These are phyloP conservation scores for Leucosporidium scottii DNA, from an alignment of 768 basidiomycete species.

Conservation along the genomic window DNA sequence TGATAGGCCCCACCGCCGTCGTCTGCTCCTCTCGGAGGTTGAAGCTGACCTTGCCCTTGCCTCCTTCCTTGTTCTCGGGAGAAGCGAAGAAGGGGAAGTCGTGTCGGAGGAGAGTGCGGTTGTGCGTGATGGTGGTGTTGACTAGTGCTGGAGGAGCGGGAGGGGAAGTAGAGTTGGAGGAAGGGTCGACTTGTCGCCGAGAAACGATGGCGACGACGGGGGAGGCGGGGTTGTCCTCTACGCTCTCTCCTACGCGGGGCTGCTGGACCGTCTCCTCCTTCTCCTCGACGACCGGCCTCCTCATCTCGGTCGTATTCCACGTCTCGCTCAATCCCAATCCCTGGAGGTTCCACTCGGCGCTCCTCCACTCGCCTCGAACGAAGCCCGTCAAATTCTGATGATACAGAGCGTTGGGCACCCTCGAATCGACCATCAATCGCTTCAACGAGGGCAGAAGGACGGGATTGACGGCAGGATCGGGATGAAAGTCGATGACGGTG, in stretches of 20 bases:
- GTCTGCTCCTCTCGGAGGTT: conserved; percentile 23
- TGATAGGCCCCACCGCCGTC: conserved; percentile 12
- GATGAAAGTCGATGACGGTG: background rate
- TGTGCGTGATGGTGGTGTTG: conserved; percentile 7
- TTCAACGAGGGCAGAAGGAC: background rate
- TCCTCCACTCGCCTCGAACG: conserved; percentile 17
- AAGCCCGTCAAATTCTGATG: conserved; percentile 28
- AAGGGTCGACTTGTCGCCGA: too few relatives aligned
- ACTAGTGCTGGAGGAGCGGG: background rate
- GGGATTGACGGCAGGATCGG: background rate
- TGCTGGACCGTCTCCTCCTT: background rate
- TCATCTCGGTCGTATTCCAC: conserved; percentile 5
- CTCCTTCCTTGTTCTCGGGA: too few relatives aligned
- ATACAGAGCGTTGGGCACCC: background rate
- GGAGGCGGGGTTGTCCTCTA: background rate
- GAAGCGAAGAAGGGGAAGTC: conserved; percentile 11
- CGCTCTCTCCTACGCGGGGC: background rate
- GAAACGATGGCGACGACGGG: background rate
- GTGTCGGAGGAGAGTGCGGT: conserved; percentile 21
- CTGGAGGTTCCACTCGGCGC: background rate
- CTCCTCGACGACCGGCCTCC: background rate
- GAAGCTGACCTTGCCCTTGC: background rate
- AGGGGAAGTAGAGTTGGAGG: background rate
- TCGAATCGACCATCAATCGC: background rate
- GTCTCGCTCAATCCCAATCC: conserved; percentile 25